Evolutionary conservation across 495 filamentous ascomycete species (phyloP).

Genomic region (Cryomyces antarcticus): DNA sequence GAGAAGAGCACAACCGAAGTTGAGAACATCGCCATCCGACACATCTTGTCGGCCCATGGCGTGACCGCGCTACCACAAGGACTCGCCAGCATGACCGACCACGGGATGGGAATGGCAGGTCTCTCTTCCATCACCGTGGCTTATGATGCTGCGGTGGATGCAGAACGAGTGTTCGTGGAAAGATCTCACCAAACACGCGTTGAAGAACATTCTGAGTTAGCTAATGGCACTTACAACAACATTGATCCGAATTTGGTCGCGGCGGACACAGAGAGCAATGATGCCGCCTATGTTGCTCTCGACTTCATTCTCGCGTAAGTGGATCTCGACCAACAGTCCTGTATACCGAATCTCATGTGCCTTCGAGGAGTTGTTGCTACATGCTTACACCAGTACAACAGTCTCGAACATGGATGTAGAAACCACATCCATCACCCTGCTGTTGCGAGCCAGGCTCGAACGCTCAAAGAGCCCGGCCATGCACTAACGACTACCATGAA

Average conservation of each 20-base stretch:
- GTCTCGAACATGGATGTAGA: background rate
- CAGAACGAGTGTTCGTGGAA: background rate
- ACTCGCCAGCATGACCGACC: too few relatives aligned
- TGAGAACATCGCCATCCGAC: constrained; percentile 1
- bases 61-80: background rate
- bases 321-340: background rate
- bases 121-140: background rate
- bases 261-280: background rate
- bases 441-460: background rate
- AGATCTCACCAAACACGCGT: too few relatives aligned
- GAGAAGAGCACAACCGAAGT: constrained; percentile 5
- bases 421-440: background rate
- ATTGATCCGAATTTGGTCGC: background rate
- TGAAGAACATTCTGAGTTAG: background rate
- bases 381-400: background rate
- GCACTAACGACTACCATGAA: background rate
- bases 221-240: background rate
- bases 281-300: background rate
- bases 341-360: background rate
- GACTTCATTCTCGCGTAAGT: background rate
- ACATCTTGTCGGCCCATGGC: constrained; percentile 2
- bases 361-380: background rate
- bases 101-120: background rate
- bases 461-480: background rate
- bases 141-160: background rate